phyloP scores from a whole-genome alignment of 108 stramenopile species.

The Fragilaria radians region DNA sequence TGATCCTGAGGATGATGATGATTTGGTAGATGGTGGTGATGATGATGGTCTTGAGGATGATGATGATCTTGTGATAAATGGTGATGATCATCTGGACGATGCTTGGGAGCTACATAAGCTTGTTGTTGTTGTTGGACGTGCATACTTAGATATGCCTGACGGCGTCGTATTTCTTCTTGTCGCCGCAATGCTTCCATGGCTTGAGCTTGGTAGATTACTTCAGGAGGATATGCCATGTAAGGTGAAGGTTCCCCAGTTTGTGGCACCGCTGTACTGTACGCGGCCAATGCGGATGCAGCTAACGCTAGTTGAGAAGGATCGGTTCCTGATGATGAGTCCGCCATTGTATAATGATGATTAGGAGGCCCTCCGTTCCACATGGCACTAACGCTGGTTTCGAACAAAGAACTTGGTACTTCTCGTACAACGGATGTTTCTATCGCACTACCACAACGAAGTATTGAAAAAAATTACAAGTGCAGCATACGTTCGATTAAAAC shows the following conservation, averaged over 20 bases:
- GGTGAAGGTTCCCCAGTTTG: background rate
- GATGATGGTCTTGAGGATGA: background rate
- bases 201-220: conserved; percentile 1
- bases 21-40: no score
- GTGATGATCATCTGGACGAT: no score
- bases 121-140: background rate
- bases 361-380: conserved; percentile 1
- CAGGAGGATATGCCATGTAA: background rate
- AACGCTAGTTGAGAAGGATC: background rate
- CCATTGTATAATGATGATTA: background rate
- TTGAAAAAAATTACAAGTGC: no score
- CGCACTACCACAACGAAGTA: no score
- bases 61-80: background rate
- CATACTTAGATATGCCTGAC: background rate
- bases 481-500: no score
- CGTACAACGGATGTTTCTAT: no score
- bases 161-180: background rate
- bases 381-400: no score
- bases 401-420: no score
- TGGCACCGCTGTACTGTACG: background rate
- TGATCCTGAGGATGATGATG: no score
- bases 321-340: background rate
- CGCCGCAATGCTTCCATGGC: background rate
- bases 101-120: no score
- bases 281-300: background rate